These are phyloP conservation scores for Phialemoniopsis sp. DNA, from an alignment of 2,329 filamentous ascomycete genomes.

Conservation along the genomic window DNA sequence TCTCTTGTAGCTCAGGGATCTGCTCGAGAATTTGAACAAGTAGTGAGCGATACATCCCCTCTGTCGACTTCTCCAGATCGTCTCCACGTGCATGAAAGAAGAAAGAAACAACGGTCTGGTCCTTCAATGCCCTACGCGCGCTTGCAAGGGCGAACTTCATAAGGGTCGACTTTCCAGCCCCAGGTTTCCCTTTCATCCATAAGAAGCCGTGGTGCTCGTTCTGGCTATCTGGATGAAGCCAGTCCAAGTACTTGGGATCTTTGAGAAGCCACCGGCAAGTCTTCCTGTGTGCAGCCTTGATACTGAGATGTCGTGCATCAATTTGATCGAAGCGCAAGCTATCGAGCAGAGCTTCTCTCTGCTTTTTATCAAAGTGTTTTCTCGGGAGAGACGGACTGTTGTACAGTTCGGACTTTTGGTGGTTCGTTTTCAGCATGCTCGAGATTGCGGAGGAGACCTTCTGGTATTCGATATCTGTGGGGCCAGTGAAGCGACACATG, in stretches of 20 bases:
- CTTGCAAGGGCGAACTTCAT: constrained; percentile 28
- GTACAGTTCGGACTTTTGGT: too few relatives aligned
- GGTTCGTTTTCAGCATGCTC: too few relatives aligned
- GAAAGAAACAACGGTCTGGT: constrained; percentile 23
- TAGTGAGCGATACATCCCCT: constrained; percentile 43
- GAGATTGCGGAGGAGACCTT: not conserved
- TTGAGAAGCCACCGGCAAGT: constrained; percentile 13
- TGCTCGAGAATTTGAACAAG: constrained; percentile 36
- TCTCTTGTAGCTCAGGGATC: constrained; percentile 19
- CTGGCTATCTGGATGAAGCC: constrained; percentile 19
- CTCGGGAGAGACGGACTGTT: too few relatives aligned
- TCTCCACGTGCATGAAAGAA: constrained; percentile 44
- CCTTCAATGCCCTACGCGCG: constrained; percentile 2
- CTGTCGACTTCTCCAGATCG: constrained; percentile 33
- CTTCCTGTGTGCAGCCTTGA: too few relatives aligned
- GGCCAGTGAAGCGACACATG: not conserved
- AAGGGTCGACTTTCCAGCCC: constrained; percentile 35
- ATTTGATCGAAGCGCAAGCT: too few relatives aligned
- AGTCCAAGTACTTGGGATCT: constrained; percentile 20
- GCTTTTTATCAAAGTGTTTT: too few relatives aligned
- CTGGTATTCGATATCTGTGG: not conserved
- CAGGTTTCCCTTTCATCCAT: constrained; percentile 39
- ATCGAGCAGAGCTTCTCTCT: too few relatives aligned
- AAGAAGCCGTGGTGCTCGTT: constrained; percentile 28
- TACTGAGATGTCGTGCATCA: too few relatives aligned